Percentiles rank a stretch among this genome's conserved stretches.
Evolutionary conservation across 345 rosid genomes (phyloP).

Genomic region (Euphorbia tirucalli): DNA sequence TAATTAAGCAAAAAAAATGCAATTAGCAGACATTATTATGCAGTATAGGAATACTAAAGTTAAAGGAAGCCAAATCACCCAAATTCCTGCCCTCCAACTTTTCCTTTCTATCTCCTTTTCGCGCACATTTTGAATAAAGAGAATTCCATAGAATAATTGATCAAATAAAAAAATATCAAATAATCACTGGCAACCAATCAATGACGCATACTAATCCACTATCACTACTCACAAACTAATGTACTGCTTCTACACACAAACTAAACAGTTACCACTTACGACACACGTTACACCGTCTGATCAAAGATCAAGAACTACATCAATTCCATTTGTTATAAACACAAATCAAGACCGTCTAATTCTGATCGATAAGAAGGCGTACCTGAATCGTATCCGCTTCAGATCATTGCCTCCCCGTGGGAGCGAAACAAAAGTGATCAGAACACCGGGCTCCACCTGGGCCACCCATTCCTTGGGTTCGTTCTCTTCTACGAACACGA

Average conservation of each 20-base stretch:
- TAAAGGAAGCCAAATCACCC: too few relatives aligned
- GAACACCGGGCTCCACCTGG: conserved; percentile 39
- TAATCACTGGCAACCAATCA: conserved; percentile 18
- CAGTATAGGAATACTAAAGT: background rate
- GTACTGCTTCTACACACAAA: background rate
- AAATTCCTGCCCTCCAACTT: too few relatives aligned
- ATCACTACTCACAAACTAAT: background rate
- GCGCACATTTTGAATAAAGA: background rate
- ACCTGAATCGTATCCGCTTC: conserved; percentile 40
- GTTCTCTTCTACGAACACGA: conserved; percentile 31
- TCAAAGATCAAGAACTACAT: background rate
- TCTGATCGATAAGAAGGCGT: background rate
- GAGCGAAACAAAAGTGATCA: conserved; percentile 31
- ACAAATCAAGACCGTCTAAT: conserved; percentile 24
- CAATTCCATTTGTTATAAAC: background rate
- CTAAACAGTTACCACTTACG: background rate
- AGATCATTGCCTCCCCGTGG: conserved; percentile 38
- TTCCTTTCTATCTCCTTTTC: background rate
- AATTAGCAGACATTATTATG: background rate
- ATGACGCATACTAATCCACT: conserved; percentile 17
- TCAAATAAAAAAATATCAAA: background rate
- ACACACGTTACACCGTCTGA: conserved; percentile 31
- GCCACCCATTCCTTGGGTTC: conserved; percentile 40
- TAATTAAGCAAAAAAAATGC: background rate
- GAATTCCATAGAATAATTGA: background rate